Evolutionary conservation across 306 rosid species (phyloP).

Genomic region (Trifolium subterraneum): DNA sequence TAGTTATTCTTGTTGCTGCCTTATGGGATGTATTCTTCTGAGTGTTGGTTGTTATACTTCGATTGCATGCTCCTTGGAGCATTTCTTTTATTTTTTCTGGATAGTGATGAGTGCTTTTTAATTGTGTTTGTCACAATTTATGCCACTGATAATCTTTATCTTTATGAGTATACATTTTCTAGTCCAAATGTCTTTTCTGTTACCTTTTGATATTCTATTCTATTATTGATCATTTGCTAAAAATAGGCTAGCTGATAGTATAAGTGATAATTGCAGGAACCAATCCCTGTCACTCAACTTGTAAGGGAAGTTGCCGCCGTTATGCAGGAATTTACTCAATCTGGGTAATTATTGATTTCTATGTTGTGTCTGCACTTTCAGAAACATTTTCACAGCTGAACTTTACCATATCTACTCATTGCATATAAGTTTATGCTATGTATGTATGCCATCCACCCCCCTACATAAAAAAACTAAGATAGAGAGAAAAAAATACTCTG

Average conservation of each 20-base stretch:
- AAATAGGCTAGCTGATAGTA: slow-evolving; percentile 7
- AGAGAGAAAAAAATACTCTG: background rate
- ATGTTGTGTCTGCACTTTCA: background rate
- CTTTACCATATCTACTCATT: slow-evolving; percentile 5
- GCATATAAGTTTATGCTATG: background rate
- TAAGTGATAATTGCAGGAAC: slow-evolving; percentile 64
- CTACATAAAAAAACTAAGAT: background rate
- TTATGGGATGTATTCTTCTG: slow-evolving; percentile 19
- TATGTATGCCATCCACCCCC: background rate
- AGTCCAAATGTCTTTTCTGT: slow-evolving; percentile 8
- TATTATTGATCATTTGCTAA: background rate
- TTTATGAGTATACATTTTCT: background rate
- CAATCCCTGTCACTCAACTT: slow-evolving; percentile 95
- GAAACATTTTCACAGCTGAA: background rate
- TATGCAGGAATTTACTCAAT: slow-evolving; percentile 98
- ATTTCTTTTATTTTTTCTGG: background rate
- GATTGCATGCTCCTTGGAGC: slow-evolving; percentile 4
- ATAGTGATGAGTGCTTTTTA: slow-evolving; percentile 2
- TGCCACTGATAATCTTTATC: too few relatives aligned
- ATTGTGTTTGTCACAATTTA: too few relatives aligned
- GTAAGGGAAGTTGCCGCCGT: slow-evolving; percentile 97
- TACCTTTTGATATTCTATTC: slow-evolving; percentile 33
- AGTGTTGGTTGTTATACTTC: slow-evolving; percentile 8
- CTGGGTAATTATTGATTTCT: slow-evolving; percentile 66
- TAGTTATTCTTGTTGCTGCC: slow-evolving; percentile 19